Base-by-base conservation (phyloP, 352 stramenopile species). In the Pythium angustatum region DNA sequence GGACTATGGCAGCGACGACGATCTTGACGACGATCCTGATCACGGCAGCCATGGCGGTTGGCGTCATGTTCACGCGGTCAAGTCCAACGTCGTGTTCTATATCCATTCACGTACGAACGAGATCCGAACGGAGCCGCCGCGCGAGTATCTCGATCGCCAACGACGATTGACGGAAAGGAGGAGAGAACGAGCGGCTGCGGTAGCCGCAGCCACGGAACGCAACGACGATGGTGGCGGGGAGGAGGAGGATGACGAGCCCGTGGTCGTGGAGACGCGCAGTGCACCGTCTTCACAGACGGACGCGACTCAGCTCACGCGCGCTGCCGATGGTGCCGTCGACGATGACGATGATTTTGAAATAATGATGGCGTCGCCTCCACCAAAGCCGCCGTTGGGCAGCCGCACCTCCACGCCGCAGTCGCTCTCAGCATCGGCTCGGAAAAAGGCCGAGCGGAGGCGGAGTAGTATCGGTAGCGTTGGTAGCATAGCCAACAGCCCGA, bases 41-140 rank as follows among this genome's bases (percentile, higher is more conserved):
- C 45, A 36, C 19, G 62, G 78, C 24, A 78, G 75, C 17, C 71
- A 78, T 8, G 60, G 60, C 4, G 31, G 58, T 9, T 94, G 86
- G 86, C 76, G 86, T 17, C 83, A 93, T 45, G 79, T 94, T 57
- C 79, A 83, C 59, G 76, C 76, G 7, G 64, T 89, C 30, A 76
- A 81, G 38, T 73, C 83, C 30, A 77, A 84, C 26, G 69, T 83
- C 54, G 76, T 90, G 51, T 88, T 94, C 41, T 94, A 90, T 52
- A 83, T 94, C 24, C 83, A 94, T 73, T 89, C 82, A 5, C 58
- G 72, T 30, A 92, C 84, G 14, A 68, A 83, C 56, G 82, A 94
- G 50, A 91, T 94, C 66, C 85, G 85, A 22, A 60, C 84, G 3
- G 69, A 90, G 62, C 58, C 77, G 14, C 85, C 85, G 41, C 75